phyloP scores from a whole-genome alignment of 2,329 filamentous ascomycete species.

The Aspergillus sp. region DNA sequence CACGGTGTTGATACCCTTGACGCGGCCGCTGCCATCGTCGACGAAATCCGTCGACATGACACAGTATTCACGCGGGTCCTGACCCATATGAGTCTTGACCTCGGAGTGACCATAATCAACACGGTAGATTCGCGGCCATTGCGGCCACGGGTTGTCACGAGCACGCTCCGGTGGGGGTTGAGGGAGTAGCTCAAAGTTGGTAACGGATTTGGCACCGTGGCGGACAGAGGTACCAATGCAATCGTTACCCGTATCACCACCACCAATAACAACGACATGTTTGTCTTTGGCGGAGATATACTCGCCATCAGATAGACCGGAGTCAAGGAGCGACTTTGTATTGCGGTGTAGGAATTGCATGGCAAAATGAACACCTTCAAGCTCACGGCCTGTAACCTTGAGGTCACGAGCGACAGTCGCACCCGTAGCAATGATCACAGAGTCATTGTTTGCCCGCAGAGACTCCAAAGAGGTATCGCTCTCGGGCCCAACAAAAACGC shows the following conservation, averaged over 20 bases:
- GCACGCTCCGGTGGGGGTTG: conserved; percentile 87
- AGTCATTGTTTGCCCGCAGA: conserved; percentile 66
- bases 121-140: conserved; percentile 91
- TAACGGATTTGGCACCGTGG: conserved; percentile 89
- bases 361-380: conserved; percentile 87
- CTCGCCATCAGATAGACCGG: conserved; percentile 68
- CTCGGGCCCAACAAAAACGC: conserved; percentile 68
- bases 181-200: conserved; percentile 92
- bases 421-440: conserved; percentile 84
- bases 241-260: conserved; percentile 95
- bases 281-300: conserved; percentile 96
- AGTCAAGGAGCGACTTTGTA: conserved; percentile 94
- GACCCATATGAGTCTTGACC: conserved; percentile 91
- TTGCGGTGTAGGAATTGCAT: conserved; percentile 98
- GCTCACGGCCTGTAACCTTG: conserved; percentile 77
- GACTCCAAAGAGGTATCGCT: conserved; percentile 59
- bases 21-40: conserved; percentile 74
- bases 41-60: conserved; percentile 98
- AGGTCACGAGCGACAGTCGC: conserved; percentile 89
- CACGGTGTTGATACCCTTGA: conserved; percentile 92
- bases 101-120: conserved; percentile 97
- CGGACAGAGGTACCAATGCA: conserved; percentile 95
- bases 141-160: conserved; percentile 93
- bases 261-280: conserved; percentile 91
- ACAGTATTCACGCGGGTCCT: conserved; percentile 92